phyloP scores from a whole-genome alignment of 2,329 filamentous ascomycete genomes.

The Tympanopsis confertula region DNA sequence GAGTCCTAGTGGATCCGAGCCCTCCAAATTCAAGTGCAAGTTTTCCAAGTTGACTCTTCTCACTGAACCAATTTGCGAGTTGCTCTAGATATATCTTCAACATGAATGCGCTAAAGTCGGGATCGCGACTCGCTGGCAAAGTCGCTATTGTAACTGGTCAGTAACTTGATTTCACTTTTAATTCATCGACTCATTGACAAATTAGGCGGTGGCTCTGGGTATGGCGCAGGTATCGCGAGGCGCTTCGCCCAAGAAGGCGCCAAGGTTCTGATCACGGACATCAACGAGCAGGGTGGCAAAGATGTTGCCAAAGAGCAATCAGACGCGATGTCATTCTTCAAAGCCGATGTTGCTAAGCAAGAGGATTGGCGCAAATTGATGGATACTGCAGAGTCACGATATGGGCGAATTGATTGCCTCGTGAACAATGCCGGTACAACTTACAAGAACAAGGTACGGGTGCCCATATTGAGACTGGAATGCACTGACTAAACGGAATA shows the following conservation, averaged over 20 bases:
- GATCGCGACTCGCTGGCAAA: background rate
- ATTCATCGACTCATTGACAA: too few relatives aligned
- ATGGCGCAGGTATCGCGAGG: conserved; percentile 41
- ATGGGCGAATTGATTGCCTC: background rate
- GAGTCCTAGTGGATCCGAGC: too few relatives aligned
- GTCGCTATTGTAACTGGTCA: background rate
- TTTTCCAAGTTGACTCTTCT: too few relatives aligned
- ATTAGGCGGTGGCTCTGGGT: conserved; percentile 41
- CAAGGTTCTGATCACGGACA: conserved; percentile 25
- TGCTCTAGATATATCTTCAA: too few relatives aligned
- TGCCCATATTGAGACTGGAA: too few relatives aligned
- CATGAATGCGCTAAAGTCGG: too few relatives aligned
- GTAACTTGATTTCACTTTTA: too few relatives aligned
- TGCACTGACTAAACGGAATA: too few relatives aligned
- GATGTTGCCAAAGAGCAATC: conserved; percentile 18
- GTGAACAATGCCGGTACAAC: background rate
- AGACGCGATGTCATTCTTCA: too few relatives aligned
- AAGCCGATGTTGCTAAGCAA: conserved; percentile 26
- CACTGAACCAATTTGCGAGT: too few relatives aligned
- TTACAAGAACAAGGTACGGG: background rate
- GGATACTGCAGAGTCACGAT: background rate
- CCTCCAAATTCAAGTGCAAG: too few relatives aligned
- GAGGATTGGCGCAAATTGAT: conserved; percentile 45
- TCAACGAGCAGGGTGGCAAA: conserved; percentile 31
- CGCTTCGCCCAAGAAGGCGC: conserved; percentile 10